phyloP scores from a whole-genome alignment of 2,329 filamentous ascomycete genomes.

The Epichloe glyceriae region DNA sequence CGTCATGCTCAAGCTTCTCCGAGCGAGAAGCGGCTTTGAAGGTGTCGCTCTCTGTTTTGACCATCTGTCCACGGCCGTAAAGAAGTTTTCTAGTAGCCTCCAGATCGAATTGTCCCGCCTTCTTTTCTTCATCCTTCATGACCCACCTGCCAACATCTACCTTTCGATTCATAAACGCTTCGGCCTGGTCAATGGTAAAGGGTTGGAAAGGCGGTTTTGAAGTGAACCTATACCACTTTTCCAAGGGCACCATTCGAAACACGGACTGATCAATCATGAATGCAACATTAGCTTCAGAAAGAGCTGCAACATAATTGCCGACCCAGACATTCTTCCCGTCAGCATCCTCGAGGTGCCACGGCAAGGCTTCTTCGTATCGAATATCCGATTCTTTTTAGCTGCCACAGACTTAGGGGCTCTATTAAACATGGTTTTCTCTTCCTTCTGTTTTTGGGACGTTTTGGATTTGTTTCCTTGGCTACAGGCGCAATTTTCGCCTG shows the following conservation, averaged over 20 bases:
- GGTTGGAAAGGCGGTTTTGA: constrained; percentile 68
- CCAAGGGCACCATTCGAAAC: constrained; percentile 79
- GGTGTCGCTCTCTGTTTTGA: constrained; percentile 57
- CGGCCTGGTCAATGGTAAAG: constrained; percentile 71
- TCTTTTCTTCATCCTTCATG: constrained; percentile 53
- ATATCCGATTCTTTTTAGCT: constrained; percentile 55
- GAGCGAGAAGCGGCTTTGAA: constrained; percentile 46
- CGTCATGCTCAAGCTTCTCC: constrained; percentile 58
- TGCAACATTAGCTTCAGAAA: constrained; percentile 77
- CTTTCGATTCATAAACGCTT: constrained; percentile 71
- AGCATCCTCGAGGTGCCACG: constrained; percentile 94
- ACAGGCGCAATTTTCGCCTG: constrained; percentile 88
- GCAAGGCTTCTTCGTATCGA: constrained; percentile 88
- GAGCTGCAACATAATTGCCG: constrained; percentile 75
- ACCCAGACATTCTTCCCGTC: constrained; percentile 93
- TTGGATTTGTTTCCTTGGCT: constrained; percentile 41
- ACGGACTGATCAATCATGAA: constrained; percentile 55
- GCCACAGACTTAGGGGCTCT: constrained; percentile 69
- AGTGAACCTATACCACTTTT: constrained; percentile 90
- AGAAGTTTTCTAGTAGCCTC: constrained; percentile 43
- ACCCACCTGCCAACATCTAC: constrained; percentile 69
- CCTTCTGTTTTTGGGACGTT: constrained; percentile 49
- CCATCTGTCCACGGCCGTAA: constrained; percentile 38
- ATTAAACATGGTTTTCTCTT: constrained; percentile 79
- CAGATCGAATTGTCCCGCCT: constrained; percentile 41